These are phyloP conservation scores for Rhizophora mangle DNA, from an alignment of 345 rosid species.

Conservation along the genomic window DNA sequence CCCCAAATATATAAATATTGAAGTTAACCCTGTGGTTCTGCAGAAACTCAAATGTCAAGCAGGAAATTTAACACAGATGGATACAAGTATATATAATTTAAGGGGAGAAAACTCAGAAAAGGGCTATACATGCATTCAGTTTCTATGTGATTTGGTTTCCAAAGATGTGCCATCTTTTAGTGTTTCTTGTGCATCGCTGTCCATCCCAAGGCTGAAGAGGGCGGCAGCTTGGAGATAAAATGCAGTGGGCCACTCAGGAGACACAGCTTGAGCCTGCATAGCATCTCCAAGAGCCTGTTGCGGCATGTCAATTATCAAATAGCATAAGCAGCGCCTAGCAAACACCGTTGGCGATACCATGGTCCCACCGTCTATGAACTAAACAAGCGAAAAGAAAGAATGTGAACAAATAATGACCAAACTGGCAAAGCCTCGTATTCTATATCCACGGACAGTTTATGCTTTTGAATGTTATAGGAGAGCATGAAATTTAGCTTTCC, in stretches of 20 bases:
- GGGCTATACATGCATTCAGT: constrained; percentile 45
- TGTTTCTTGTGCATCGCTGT: constrained; percentile 71
- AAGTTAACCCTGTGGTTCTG: constrained; percentile 29
- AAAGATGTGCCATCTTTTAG: constrained; percentile 80
- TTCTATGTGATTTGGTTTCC: constrained; percentile 61
- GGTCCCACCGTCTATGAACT: constrained; percentile 78
- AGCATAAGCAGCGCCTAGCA: constrained; percentile 78
- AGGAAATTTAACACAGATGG: constrained; percentile 10
- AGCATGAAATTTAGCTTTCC: no score
- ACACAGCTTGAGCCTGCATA: constrained; percentile 73
- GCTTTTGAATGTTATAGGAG: no score
- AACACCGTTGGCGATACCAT: constrained; percentile 78
- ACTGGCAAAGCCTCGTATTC: background rate
- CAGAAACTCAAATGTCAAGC: constrained; percentile 24
- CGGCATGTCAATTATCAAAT: constrained; percentile 67
- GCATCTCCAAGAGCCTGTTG: constrained; percentile 88
- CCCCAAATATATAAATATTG: constrained; percentile 18
- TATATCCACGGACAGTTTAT: background rate
- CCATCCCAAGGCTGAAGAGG: constrained; percentile 82
- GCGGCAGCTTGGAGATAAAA: constrained; percentile 84
- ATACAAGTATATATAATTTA: constrained; percentile 29
- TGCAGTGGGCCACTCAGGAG: constrained; percentile 83
- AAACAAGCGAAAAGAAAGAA: background rate
- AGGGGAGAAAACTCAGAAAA: constrained; percentile 5
- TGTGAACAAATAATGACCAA: background rate